phyloP scores from a whole-genome alignment of 495 filamentous ascomycete species.

The Lasiosphaeriaceae sp. region DNA sequence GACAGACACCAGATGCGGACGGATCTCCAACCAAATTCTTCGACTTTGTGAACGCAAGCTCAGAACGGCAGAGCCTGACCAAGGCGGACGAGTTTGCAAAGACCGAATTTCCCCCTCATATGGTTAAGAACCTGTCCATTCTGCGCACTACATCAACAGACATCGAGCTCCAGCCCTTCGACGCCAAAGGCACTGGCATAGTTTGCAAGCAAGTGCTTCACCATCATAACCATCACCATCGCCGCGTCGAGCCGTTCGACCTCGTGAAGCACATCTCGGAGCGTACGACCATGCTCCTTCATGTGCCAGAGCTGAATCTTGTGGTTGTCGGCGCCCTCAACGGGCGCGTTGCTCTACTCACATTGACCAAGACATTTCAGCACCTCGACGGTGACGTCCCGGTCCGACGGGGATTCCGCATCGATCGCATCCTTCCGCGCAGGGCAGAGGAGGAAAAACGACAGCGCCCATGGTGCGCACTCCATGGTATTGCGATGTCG shows the following conservation, averaged over 20 bases:
- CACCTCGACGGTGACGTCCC: constrained; percentile 15
- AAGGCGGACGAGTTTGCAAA: constrained; percentile 2
- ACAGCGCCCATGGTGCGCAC: constrained; percentile 34
- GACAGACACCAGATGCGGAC: constrained; percentile 11
- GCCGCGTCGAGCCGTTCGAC: constrained; percentile 30
- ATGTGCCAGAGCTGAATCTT: constrained; percentile 75
- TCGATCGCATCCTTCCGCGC: constrained; percentile 43
- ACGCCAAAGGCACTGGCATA: constrained; percentile 32
- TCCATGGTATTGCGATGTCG: constrained; percentile 41
- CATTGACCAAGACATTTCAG: constrained; percentile 58
- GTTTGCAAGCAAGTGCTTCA: constrained; percentile 44
- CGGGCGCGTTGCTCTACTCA: constrained; percentile 71
- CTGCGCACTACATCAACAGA: constrained; percentile 57
- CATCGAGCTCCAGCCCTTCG: constrained; percentile 53
- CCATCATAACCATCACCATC: constrained; percentile 44
- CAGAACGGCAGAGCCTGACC: not conserved
- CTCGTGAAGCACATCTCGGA: constrained; percentile 45
- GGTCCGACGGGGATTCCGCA: constrained; percentile 34
- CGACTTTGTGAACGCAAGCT: not conserved
- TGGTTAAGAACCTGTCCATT: constrained; percentile 31
- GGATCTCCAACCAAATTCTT: not conserved
- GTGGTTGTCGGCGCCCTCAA: constrained; percentile 68
- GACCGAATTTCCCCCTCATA: constrained; percentile 8
- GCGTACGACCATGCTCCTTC: constrained; percentile 71
- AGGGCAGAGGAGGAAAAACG: constrained; percentile 30